These are phyloP conservation scores for Maudiozyma serrabonitensis DNA, from an alignment of 805 yeast genomes.

Conservation along the genomic window DNA sequence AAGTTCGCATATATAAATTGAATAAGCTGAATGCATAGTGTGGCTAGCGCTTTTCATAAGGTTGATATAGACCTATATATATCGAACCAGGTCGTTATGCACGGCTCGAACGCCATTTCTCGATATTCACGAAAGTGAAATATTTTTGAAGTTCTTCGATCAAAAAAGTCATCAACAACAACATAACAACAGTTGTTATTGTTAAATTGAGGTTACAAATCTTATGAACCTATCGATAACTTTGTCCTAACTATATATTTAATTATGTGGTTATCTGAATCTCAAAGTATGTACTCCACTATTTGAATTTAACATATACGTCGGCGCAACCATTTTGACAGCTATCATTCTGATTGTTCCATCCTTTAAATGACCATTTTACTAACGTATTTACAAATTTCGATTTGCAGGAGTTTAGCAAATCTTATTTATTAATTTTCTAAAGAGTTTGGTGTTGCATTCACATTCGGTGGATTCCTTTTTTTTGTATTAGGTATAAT, in stretches of 20 bases:
- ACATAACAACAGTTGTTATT: too few relatives aligned
- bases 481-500: conserved; percentile 75
- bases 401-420: neutral
- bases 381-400: neutral
- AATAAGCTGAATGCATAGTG: too few relatives aligned
- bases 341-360: too few relatives aligned
- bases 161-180: too few relatives aligned
- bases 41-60: too few relatives aligned
- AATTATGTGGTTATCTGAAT: conserved; percentile 63
- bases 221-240: too few relatives aligned
- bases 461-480: conserved; percentile 72
- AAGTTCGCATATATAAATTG: too few relatives aligned
- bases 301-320: too few relatives aligned
- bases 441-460: conserved; percentile 81
- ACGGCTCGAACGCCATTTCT: neutral
- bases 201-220: too few relatives aligned
- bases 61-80: too few relatives aligned
- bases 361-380: neutral
- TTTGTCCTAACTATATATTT: too few relatives aligned
- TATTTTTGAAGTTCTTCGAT: neutral
- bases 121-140: neutral
- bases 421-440: neutral
- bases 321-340: too few relatives aligned
- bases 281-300: conserved; percentile 49
- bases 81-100: neutral